Base-by-base conservation (phyloP, 164 flowering plant species). In the Tetracentron sinense region DNA sequence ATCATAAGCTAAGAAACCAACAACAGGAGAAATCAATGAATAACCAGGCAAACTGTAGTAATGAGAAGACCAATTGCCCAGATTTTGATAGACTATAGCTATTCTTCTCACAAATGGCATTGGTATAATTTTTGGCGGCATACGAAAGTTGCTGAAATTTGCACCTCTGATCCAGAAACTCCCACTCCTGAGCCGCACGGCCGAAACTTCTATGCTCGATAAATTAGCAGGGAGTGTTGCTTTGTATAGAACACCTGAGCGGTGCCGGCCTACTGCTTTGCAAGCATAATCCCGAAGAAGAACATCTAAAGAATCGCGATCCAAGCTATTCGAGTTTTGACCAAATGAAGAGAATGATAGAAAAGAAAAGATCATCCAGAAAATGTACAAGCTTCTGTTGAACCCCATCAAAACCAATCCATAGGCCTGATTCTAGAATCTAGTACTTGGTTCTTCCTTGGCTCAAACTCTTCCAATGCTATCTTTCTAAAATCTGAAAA, bases 61-160 rank as follows among this genome's bases (percentile, higher is more conserved):
- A 4, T 47, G 51, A 51, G 85, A 71, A 35, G 96, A 88, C 83
- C 84, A 81, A 62, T 81, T 88, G 42, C 82, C 87, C 57, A 85
- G 62, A 56, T 83, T 73, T 51, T 77, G 82, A 58, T 79, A 81
- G 3, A 86, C 82, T 25, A 88, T 68, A 20, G 77, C 78, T 25
- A 86, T 44, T 58, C 92, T 86, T 60, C 31, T 75, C 21, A 72
- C 85, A 58, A 71, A 78, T 30, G 92, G 90, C 59, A 68, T 26
- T 4, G 87, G 69, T 25, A 61, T 31, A 17, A 86, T 72, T 61
- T 77, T 71, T 44, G 83, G 54, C 5, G 96, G 92, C 29, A 89
- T 82, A 17, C 15, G 47, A 25, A 89, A 66, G 54, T 48, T n/a
- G 60, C 81, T 77, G 49, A 78, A 81, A 47, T 81, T 82, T 5